Evolutionary conservation across 2,329 filamentous ascomycete species (phyloP).

Genomic region (Aspergillus pseudoterreus): DNA sequence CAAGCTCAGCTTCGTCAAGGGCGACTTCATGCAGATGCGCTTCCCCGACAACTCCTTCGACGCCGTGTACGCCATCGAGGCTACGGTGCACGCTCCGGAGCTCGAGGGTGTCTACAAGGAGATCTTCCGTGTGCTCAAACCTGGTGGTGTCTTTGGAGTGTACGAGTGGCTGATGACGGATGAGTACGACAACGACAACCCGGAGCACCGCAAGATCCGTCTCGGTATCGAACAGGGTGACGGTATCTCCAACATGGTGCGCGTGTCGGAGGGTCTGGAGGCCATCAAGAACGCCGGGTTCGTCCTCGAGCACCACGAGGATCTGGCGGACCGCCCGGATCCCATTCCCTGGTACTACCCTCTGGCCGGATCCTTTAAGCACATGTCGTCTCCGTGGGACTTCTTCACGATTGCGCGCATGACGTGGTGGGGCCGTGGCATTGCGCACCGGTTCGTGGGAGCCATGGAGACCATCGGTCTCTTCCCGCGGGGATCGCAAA

Average conservation of each 20-base stretch:
- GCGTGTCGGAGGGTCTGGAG: slow-evolving; percentile 70
- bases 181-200: slow-evolving; percentile 83
- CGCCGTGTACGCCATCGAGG: slow-evolving; percentile 94
- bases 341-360: slow-evolving; percentile 91
- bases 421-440: slow-evolving; percentile 75
- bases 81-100: slow-evolving; percentile 88
- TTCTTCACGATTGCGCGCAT: slow-evolving; percentile 80
- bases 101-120: slow-evolving; percentile 90
- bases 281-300: slow-evolving; percentile 89
- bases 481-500: slow-evolving; percentile 80
- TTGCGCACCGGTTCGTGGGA: slow-evolving; percentile 74
- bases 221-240: slow-evolving; percentile 94
- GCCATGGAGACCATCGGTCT: slow-evolving; percentile 69
- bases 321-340: slow-evolving; percentile 75
- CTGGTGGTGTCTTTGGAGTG: slow-evolving; percentile 90
- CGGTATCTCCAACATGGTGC: slow-evolving; percentile 97
- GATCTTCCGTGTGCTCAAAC: slow-evolving; percentile 93
- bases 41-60: slow-evolving; percentile 92
- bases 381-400: slow-evolving; percentile 76
- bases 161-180: slow-evolving; percentile 99
- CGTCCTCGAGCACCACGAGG: slow-evolving; percentile 76
- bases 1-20: slow-evolving; percentile 85
- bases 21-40: slow-evolving; percentile 98
- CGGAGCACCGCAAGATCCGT: slow-evolving; percentile 82
- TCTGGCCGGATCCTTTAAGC: slow-evolving; percentile 76